phyloP scores from a whole-genome alignment of 2,329 filamentous ascomycete genomes.

The Neonectria ditissima region DNA sequence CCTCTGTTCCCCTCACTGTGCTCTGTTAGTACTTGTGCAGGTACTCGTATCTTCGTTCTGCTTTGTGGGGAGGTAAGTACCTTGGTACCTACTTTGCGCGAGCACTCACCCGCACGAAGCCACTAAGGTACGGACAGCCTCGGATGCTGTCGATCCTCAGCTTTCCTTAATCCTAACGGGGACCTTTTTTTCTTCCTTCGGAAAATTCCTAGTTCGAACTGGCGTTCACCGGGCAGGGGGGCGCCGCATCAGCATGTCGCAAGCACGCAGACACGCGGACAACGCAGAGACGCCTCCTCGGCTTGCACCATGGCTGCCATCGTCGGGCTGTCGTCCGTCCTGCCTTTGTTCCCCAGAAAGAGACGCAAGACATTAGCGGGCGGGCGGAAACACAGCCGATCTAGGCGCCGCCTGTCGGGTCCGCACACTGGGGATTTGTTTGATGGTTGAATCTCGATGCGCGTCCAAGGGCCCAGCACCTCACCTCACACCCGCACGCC shows the following conservation, averaged over 20 bases:
- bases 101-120: neutral
- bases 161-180: neutral
- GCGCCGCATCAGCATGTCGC: neutral
- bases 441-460: slow-evolving; percentile 21
- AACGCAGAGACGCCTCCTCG: neutral
- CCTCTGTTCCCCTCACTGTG: slow-evolving; percentile 15
- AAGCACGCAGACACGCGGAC: slow-evolving; percentile 5
- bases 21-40: neutral
- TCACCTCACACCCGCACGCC: neutral
- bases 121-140: neutral
- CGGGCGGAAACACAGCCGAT: slow-evolving; percentile 25
- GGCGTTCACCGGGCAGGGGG: neutral
- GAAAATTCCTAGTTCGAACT: slow-evolving; percentile 12
- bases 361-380: slow-evolving; percentile 27
- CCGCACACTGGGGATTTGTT: slow-evolving; percentile 23
- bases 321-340: neutral
- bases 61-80: no score
- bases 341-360: slow-evolving; percentile 14
- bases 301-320: neutral
- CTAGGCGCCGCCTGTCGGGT: slow-evolving; percentile 17
- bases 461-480: neutral
- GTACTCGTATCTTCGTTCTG: no score
- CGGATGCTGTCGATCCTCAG: slow-evolving; percentile 11
- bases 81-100: no score
- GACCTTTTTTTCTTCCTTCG: neutral